Percentiles rank a stretch among this genome's conserved stretches.
phyloP scores from a whole-genome alignment of 805 yeast species.

The Wickerhamiella dianesei region DNA sequence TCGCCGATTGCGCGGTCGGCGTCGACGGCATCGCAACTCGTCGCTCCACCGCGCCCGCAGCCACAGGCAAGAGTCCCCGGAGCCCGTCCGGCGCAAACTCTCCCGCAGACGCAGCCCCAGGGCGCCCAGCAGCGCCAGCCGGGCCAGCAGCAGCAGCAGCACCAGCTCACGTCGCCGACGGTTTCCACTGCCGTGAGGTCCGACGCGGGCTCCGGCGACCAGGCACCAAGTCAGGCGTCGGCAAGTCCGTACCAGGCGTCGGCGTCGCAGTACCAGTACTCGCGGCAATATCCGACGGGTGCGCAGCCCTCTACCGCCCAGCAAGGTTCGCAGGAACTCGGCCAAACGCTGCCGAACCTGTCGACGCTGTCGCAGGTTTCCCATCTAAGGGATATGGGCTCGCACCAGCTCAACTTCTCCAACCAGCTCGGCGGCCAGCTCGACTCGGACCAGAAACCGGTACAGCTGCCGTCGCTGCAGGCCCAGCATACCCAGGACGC shows the following conservation, averaged over 20 bases:
- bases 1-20: not conserved
- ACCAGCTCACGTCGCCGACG: not conserved
- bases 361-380: not conserved
- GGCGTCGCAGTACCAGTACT: not conserved
- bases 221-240: not conserved
- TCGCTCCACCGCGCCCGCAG: not conserved
- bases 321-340: too few species aligned
- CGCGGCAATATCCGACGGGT: too few species aligned
- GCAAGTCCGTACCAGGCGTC: not conserved
- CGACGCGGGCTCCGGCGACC: not conserved
- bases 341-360: not conserved
- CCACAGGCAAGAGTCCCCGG: not conserved
- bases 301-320: too few species aligned
- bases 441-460: not conserved
- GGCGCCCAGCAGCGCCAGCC: too few species aligned
- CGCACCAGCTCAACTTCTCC: not conserved
- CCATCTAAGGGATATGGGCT: not conserved
- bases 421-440: not conserved
- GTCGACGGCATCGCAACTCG: not conserved
- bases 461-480: not conserved
- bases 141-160: too few species aligned
- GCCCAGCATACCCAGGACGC: conserved; percentile 1
- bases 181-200: not conserved
- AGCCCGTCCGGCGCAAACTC: too few species aligned
- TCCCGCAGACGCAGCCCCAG: too few species aligned